Conservation (phyloP, 2,329 filamentous ascomycete genomes). For the Orbilia brochopaga region DNA sequence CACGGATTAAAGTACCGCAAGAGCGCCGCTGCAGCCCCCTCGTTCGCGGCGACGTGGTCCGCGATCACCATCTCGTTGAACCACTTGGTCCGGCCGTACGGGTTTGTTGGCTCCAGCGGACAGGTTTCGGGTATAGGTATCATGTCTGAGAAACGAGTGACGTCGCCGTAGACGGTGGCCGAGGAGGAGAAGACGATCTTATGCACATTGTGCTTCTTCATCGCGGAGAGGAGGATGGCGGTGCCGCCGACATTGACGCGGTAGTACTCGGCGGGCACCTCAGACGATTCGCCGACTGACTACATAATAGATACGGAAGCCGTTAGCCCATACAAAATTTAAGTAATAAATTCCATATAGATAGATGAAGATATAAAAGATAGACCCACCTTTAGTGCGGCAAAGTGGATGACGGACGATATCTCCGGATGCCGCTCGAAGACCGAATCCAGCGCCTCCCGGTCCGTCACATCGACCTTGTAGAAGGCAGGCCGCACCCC, state of each 20-base stretch:
- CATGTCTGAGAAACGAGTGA: constrained; percentile 94
- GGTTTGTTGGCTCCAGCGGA: constrained; percentile 94
- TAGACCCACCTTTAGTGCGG: constrained; percentile 80
- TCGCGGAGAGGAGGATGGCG: constrained; percentile 81
- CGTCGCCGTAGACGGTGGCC: constrained; percentile 97
- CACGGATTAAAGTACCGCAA: constrained; percentile 98
- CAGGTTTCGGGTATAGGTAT: constrained; percentile 98
- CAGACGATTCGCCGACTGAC: constrained; percentile 93
- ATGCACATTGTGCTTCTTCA: constrained; percentile 86
- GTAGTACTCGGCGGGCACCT: constrained; percentile 97
- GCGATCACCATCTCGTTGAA: constrained; percentile 88
- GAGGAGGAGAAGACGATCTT: constrained; percentile 99
- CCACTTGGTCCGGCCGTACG: constrained; percentile 95
- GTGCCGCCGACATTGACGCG: constrained; percentile 94
- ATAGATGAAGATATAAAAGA: background rate
- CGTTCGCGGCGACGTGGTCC: constrained; percentile 85
- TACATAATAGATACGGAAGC: constrained; percentile 58
- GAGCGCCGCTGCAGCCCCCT: constrained; percentile 90
- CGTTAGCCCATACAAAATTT: too few species aligned
- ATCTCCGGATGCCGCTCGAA: constrained; percentile 90
- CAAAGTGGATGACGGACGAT: constrained; percentile 98
- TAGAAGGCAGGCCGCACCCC: constrained; percentile 87
- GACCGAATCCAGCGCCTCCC: constrained; percentile 80
- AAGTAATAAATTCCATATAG: background rate
- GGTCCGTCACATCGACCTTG: constrained; percentile 85